Evolutionary conservation across 192 early-diverging fungal species (phyloP), one percentile per base, ranked within the genome.

Genomic region (Paraglomus occultum): DNA sequence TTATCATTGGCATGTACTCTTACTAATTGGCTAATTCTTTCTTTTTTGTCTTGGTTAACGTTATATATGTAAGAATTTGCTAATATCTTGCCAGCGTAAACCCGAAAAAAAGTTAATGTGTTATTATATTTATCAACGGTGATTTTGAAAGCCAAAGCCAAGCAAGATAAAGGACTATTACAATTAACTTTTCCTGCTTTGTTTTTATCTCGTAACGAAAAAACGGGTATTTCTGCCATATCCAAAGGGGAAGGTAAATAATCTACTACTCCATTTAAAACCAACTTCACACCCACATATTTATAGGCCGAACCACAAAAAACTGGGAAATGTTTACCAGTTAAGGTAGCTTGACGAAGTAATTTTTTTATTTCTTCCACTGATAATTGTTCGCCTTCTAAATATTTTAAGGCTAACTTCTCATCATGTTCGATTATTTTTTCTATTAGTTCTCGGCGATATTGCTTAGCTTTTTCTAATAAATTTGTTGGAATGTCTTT

Each of bases 281-380:
- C 3, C 22, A 57, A 31, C 40, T 38, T 57, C 14, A 57, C 54
- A 7, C 54, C 54, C 4, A 57, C 54, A 8, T 57, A 9, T 14
- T 57, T 57, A 57, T 57, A 57, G 22, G 54, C 54, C n/a, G 54
- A 57, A 57, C 54, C 54, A 39, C 54, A 57, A 38, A 57, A 57
- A 57, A 57, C 54, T 1, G 54, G 54, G 14, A 57, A 57, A 57
- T 7, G 40, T 38, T 57, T 9, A 0, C 54, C 54, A 8, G 31
- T 38, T 3, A 57, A 31, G 40, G 54, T 57, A 1, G 54, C 54
- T 38, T 57, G 20, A 0, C 54, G 54, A 12, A 57, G 31, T 8
- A 57, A 8, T 57, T 57, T 51, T 51, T 8, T 17, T 17, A 51
- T 51, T 51, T 51, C 20, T 51, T 20, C 15, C 50, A 51, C 20